Evolutionary conservation across 1,284 basidiomycete genomes (phyloP).

Genomic region (Hemileia vastatrix): DNA sequence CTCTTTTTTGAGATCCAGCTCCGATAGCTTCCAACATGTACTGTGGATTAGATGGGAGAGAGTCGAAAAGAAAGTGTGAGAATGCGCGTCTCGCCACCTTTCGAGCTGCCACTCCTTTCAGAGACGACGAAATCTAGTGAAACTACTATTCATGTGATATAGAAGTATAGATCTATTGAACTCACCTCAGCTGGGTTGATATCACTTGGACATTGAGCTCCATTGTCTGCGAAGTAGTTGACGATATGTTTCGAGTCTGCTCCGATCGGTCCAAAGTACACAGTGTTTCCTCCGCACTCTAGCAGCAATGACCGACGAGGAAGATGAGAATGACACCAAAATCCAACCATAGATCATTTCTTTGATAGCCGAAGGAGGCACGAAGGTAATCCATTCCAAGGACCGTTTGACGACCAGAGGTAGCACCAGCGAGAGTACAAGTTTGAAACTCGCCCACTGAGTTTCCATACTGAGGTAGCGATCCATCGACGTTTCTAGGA

Average conservation of each 20-base stretch:
- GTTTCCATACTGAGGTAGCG: conserved; percentile 24
- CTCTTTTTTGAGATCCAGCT: conserved; percentile 38
- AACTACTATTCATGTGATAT: too few species aligned
- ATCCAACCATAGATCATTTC: conserved; percentile 31
- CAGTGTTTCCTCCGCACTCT: conserved; percentile 49
- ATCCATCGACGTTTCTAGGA: conserved; percentile 24
- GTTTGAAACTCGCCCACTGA: conserved; percentile 31
- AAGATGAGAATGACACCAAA: conserved; percentile 33
- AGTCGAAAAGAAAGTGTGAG: too few species aligned
- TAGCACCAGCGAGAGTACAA: conserved; percentile 31
- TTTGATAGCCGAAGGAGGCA: conserved; percentile 29
- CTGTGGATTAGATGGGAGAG: background rate
- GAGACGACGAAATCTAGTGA: too few species aligned
- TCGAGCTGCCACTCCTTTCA: too few species aligned
- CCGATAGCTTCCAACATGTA: conserved; percentile 45
- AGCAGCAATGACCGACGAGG: conserved; percentile 50
- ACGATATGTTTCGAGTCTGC: conserved; percentile 50
- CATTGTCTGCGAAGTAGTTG: conserved; percentile 52
- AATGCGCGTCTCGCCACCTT: background rate
- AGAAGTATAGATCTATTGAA: too few species aligned
- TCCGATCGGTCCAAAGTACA: conserved; percentile 54
- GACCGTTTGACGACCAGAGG: conserved; percentile 28
- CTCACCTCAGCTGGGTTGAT: conserved; percentile 51
- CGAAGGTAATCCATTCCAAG: conserved; percentile 30
- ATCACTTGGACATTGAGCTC: conserved; percentile 49